Percentiles rank a stretch among this genome's conserved stretches.
These are phyloP conservation scores for Eucommia ulmoides DNA, from an alignment of 257 asterid genomes.

Conservation along the genomic window DNA sequence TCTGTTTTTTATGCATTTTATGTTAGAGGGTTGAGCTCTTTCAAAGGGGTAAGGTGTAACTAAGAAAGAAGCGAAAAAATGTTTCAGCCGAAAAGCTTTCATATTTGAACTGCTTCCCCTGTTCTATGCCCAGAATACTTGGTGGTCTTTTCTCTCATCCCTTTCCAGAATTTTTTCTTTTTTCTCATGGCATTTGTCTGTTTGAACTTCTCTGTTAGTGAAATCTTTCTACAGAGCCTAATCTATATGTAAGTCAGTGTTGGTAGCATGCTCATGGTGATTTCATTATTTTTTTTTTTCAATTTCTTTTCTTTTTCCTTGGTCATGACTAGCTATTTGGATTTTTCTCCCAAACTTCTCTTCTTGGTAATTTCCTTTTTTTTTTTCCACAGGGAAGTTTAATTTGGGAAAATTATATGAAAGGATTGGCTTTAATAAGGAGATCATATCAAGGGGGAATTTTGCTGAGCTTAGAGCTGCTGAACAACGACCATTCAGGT, in stretches of 20 bases:
- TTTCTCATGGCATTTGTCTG: neutral
- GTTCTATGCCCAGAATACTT: neutral
- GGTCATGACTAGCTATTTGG: neutral
- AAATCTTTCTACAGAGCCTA: neutral
- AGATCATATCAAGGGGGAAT: slow-evolving; percentile 79
- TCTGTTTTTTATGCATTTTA: too few relatives aligned
- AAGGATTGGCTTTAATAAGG: slow-evolving; percentile 83
- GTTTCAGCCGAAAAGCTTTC: neutral
- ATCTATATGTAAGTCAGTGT: neutral
- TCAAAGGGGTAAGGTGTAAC: too few relatives aligned
- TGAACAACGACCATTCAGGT: slow-evolving; percentile 94
- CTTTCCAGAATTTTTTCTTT: neutral
- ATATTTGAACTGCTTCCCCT: slow-evolving; percentile 1
- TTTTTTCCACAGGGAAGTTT: slow-evolving; percentile 62
- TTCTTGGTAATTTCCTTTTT: slow-evolving; percentile 1
- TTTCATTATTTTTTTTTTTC: too few relatives aligned
- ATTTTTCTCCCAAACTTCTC: neutral
- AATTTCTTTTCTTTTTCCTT: too few relatives aligned
- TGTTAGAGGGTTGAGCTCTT: too few relatives aligned
- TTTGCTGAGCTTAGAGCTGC: slow-evolving; percentile 90
- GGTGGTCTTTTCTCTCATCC: too few relatives aligned
- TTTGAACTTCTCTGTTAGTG: neutral
- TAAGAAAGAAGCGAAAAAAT: too few relatives aligned
- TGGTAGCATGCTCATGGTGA: neutral
- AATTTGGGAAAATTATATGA: slow-evolving; percentile 78